Evolutionary conservation across 441 rosid species (phyloP).

Genomic region (Iberis amara): DNA sequence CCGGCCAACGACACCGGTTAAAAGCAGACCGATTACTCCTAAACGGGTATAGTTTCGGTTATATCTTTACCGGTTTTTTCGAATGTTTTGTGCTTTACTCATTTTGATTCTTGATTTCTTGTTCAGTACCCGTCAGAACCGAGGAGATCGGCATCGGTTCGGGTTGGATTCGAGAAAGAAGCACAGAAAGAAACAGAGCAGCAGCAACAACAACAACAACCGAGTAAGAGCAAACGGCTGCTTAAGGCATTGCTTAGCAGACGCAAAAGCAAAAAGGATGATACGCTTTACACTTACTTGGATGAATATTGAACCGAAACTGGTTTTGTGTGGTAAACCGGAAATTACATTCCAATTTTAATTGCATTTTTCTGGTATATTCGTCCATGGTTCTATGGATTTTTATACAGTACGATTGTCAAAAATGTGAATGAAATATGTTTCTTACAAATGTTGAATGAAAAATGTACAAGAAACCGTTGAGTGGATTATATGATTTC

Average conservation of each 20-base stretch:
- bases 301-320: constrained; percentile 63
- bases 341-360: constrained; percentile 4
- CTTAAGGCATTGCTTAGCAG: constrained; percentile 86
- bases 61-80: too few relatives aligned
- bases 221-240: constrained; percentile 82
- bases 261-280: constrained; percentile 91
- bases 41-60: constrained; percentile 36
- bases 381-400: too few relatives aligned
- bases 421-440: too few relatives aligned
- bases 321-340: constrained; percentile 14
- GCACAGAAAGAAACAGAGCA: constrained; percentile 46
- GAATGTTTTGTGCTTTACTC: constrained; percentile 1
- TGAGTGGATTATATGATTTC: too few relatives aligned
- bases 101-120: constrained; percentile 5
- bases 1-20: constrained; percentile 57
- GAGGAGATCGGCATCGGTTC: constrained; percentile 68
- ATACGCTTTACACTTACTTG: constrained; percentile 70
- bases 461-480: too few relatives aligned
- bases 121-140: constrained; percentile 75
- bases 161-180: constrained; percentile 47
- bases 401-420: too few relatives aligned
- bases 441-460: too few relatives aligned
- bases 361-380: constrained; percentile 12
- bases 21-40: constrained; percentile 64
- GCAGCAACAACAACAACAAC: constrained; percentile 42